A percentile compares a stretch with the other conserved stretches of the same genome.
Evolutionary conservation across 148 eudicot species (phyloP).

Genomic region (Linanthus parryae): DNA sequence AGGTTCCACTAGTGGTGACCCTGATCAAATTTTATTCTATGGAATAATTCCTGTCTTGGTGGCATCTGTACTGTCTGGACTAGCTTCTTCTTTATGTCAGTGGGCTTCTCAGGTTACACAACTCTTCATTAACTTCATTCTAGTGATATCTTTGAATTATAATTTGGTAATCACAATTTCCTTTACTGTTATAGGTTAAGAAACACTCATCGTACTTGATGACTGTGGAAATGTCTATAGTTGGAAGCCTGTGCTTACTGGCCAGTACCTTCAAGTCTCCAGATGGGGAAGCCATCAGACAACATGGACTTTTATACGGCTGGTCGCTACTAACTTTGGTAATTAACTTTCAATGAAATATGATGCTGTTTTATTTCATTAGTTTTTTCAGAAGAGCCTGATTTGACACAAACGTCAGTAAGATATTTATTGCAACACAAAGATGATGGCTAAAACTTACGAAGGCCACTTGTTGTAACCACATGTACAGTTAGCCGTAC

Average conservation of each 20-base stretch:
- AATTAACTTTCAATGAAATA: constrained; percentile 15
- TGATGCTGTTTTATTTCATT: background rate
- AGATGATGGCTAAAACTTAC: background rate
- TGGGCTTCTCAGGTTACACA: constrained; percentile 95
- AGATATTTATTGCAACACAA: background rate
- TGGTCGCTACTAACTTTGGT: constrained; percentile 89
- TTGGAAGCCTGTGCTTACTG: constrained; percentile 82
- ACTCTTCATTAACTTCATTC: background rate
- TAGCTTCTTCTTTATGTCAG: constrained; percentile 95
- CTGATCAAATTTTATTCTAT: constrained; percentile 63
- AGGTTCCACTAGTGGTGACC: constrained; percentile 49
- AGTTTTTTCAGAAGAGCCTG: too few species aligned
- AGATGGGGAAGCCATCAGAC: constrained; percentile 78
- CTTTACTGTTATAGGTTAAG: constrained; percentile 51
- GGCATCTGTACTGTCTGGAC: constrained; percentile 92
- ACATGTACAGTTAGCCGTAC: too few species aligned
- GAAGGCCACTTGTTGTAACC: too few species aligned
- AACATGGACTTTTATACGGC: constrained; percentile 72
- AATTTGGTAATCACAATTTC: background rate
- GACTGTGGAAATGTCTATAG: constrained; percentile 95
- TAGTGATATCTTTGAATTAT: background rate
- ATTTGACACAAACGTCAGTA: background rate
- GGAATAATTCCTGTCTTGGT: constrained; percentile 89
- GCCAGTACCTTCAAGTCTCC: constrained; percentile 85
- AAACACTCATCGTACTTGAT: constrained; percentile 86